phyloP scores from a whole-genome alignment of 2,329 filamentous ascomycete genomes.

The Trichophyton simii region DNA sequence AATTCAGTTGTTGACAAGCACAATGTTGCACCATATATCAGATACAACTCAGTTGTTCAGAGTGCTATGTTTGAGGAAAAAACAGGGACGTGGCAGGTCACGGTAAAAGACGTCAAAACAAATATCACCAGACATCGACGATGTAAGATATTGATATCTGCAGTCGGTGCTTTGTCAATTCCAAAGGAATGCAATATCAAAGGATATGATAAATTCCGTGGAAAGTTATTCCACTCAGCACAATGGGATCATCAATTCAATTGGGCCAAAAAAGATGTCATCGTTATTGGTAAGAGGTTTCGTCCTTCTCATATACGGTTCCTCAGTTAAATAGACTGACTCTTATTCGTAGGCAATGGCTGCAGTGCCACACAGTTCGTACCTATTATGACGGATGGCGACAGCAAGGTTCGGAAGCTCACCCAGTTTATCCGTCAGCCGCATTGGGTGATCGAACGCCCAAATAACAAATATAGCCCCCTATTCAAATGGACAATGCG shows the following conservation, averaged over 20 bases:
- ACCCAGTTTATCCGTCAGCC: slow-evolving; percentile 41
- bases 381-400: slow-evolving; percentile 31
- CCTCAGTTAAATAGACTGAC: not conserved
- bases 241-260: slow-evolving; percentile 32
- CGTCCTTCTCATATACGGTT: not conserved
- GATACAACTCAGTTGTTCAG: slow-evolving; percentile 16
- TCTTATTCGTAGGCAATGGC: slow-evolving; percentile 28
- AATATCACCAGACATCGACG: slow-evolving; percentile 13
- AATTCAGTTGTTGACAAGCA: slow-evolving; percentile 14
- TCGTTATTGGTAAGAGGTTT: slow-evolving; percentile 24
- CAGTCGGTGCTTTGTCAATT: slow-evolving; percentile 21
- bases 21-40: slow-evolving; percentile 16
- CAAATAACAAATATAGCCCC: slow-evolving; percentile 31
- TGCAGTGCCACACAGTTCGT: slow-evolving; percentile 40
- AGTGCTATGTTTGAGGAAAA: slow-evolving; percentile 13
- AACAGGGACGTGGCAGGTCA: slow-evolving; percentile 19
- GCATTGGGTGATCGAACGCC: slow-evolving; percentile 38
- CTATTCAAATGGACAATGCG: slow-evolving; percentile 35
- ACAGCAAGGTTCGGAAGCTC: slow-evolving; percentile 27
- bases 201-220: slow-evolving; percentile 23
- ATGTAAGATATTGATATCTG: slow-evolving; percentile 21
- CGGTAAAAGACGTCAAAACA: slow-evolving; percentile 17
- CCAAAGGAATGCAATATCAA: slow-evolving; percentile 20
- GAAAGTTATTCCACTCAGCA: slow-evolving; percentile 30
- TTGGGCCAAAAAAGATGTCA: slow-evolving; percentile 27